A percentile compares a stretch with the other conserved stretches of the same genome.
Evolutionary conservation across 768 basidiomycete genomes (phyloP).

Genomic region (Termitomyces heimii): DNA sequence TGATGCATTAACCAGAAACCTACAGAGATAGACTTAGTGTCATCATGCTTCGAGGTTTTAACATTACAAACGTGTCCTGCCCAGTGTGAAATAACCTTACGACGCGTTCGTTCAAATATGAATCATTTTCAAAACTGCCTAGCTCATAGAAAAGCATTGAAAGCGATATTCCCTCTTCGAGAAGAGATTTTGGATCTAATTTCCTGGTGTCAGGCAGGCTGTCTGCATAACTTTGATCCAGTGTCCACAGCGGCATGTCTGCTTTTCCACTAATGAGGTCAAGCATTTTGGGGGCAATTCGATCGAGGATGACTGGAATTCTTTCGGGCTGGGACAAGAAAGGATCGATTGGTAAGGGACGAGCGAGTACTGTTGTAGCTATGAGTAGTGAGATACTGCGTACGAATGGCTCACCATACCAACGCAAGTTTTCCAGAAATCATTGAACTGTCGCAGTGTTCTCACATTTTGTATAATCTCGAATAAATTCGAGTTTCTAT

Average conservation of each 20-base stretch:
- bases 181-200: neutral
- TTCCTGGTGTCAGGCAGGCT: neutral
- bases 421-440: neutral
- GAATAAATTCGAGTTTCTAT: neutral
- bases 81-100: neutral
- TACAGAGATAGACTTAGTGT: neutral
- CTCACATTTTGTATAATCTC: neutral
- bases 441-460: neutral
- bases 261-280: neutral
- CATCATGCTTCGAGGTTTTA: neutral
- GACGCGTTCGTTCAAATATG: neutral
- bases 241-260: neutral
- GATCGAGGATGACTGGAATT: neutral
- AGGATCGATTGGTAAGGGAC: neutral
- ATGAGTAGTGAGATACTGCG: neutral
- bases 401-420: neutral
- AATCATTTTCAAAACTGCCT: neutral
- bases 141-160: slow-evolving; percentile 1
- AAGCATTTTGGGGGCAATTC: neutral
- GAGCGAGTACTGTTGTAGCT: neutral
- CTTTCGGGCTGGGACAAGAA: neutral
- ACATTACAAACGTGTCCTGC: neutral
- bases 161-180: neutral
- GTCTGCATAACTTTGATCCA: neutral
- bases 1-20: slow-evolving; percentile 1